Evolutionary conservation across 345 rosid species (phyloP), one percentile per base, ranked within the genome.

Genomic region (Gynandropsis gynandra): DNA sequence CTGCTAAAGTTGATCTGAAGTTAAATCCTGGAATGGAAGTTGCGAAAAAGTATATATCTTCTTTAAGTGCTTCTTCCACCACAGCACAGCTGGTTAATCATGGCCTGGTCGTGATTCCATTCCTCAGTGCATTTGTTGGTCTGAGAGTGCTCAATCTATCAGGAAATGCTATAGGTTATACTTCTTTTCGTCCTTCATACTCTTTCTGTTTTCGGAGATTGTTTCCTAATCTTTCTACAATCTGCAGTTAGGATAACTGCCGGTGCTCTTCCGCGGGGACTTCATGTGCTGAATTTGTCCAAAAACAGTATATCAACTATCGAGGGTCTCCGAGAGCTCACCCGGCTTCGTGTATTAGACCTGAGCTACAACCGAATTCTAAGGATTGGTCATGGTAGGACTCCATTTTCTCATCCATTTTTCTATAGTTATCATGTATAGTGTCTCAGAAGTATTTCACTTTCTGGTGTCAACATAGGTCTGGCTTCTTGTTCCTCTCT

Each of bases 261-360:
- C 41, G 95, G 95, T 46, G 77, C 95, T 51, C 95, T 92, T 57
- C 98, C 98, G 62, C 81, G 90, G 48, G 98, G 98, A 42, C 81
- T 92, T 52, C 97, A 85, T 54, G 38, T 62, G 34, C 54, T 92
- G 79, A 80, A 82, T 72, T 66, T 92, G 62, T 85, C 98, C 4
- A 82, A 76, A 69, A 92, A 92, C 73, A 79, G 66, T 41, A 85
- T 92, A 40, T 77, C 93, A 18, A 73, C 80, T 34, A 85, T 92
- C 17, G 98, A 92, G 56, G 98, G 98, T 33, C 61, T 92, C 35
- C 95, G 97, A 7, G 97, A 83, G 56, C 89, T 92, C 64, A 79
- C 94, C 20, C 79, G 98, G 29, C 89, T 92, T 46, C 93, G 98
- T 44, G 80, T 92, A 9, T 72, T 92, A 46, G 86, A 92, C 73